Evolutionary conservation across 805 yeast genomes (phyloP), one percentile per base, ranked within the genome.

Genomic region (Yueomyces sp.): DNA sequence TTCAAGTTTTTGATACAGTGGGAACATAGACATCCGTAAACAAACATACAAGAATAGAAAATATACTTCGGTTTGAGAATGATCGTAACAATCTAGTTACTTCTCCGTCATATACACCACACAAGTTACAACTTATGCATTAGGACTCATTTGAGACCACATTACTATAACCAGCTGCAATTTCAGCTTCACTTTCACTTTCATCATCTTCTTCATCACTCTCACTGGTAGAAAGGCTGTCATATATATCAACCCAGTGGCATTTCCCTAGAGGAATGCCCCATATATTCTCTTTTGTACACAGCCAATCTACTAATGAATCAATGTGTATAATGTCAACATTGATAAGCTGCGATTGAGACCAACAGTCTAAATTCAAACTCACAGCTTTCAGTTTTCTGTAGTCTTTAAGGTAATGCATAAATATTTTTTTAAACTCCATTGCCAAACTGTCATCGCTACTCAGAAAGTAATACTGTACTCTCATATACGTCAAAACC

Each of bases 191-290:
- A 30, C 6, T 30, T 30, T 6, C 9, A 6, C 33, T 6, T 30
- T 30, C 33, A 30, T 30, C 33, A 30, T 30, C 33, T 6, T 6
- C 6, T 30, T 6, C 9, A 9, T 30, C 33, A 30, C 33, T 30
- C 6, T 30, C 33, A 30, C 33, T 30, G 33, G 45, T 42, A 37
- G 47, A 44, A n/a, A 41, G 45, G 40, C 41, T 33, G 26, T 48
- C 56, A 28, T 47, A 57, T 12, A 50, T 47, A 40, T 50, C 44
- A 45, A 54, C 49, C 65, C 63, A 59, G 38, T 47, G 68, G 56
- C 56, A 86, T 48, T 50, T 85, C 49, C 95, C 95, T 40, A 90
- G 56, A 2, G 84, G 76, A 42, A 87, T 64, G 40, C 85, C 96
- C 51, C 83, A 73, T 26, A 82, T 80, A 46, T 85, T 69, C 36